A percentile compares a stretch with the other conserved stretches of the same genome.
Evolutionary conservation across 2,329 filamentous ascomycete genomes (phyloP).

Genomic region (Raffaelea albimanens): DNA sequence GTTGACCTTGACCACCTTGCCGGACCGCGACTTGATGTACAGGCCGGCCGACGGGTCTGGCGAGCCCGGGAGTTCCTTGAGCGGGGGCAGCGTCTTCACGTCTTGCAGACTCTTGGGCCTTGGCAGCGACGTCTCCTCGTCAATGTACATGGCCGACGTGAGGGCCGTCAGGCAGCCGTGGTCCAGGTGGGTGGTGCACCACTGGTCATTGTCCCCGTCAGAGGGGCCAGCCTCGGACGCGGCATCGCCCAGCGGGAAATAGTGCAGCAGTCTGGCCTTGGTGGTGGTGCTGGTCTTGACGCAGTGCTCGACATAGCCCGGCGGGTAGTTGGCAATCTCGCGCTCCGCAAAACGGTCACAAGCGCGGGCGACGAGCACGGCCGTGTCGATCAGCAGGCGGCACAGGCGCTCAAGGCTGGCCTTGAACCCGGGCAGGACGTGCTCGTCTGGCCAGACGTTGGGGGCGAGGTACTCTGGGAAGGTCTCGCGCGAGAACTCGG

Average conservation of each 20-base stretch:
- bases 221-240: neutral
- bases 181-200: constrained; percentile 87
- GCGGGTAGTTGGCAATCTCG: constrained; percentile 68
- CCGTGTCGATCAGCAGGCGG: constrained; percentile 77
- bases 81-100: constrained; percentile 27
- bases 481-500: neutral
- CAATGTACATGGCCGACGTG: constrained; percentile 92
- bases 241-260: constrained; percentile 55
- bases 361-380: constrained; percentile 74
- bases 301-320: constrained; percentile 75
- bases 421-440: constrained; percentile 65
- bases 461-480: constrained; percentile 68
- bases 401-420: constrained; percentile 67
- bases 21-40: constrained; percentile 85
- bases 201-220: constrained; percentile 62
- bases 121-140: constrained; percentile 47
- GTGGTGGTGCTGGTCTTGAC: constrained; percentile 79
- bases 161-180: constrained; percentile 90
- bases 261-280: constrained; percentile 87
- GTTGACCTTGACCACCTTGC: constrained; percentile 74
- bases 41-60: constrained; percentile 80
- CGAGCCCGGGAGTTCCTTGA: constrained; percentile 63
- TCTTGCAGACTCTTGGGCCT: constrained; percentile 17
- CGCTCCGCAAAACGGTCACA: constrained; percentile 78
- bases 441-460: constrained; percentile 75